Conservation (phyloP, 1,284 basidiomycete genomes). For the Golubevia pallescens region DNA sequence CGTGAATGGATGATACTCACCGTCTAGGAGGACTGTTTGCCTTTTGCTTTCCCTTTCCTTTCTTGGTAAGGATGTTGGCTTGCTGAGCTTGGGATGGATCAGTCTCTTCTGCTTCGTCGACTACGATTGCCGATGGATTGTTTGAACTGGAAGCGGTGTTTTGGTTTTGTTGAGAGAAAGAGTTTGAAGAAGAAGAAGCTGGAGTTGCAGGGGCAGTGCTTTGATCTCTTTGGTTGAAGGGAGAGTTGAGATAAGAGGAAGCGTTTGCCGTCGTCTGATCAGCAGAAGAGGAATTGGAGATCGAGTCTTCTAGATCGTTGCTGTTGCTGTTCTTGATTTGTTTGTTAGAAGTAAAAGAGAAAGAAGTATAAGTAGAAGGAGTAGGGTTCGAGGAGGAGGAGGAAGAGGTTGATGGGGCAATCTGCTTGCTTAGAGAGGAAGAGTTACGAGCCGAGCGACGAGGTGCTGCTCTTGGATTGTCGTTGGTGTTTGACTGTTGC, state of each 20-base stretch:
- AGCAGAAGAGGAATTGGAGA: no score
- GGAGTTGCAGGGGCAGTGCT: not conserved
- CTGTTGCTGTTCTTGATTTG: not conserved
- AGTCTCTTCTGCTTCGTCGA: no score
- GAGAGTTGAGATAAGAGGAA: not conserved
- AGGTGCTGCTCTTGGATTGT: not conserved
- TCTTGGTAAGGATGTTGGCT: not conserved
- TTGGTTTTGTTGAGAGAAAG: no score
- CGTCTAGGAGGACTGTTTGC: not conserved
- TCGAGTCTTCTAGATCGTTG: no score
- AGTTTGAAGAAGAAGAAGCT: not conserved
- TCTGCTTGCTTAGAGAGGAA: not conserved
- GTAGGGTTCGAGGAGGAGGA: not conserved
- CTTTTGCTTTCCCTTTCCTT: not conserved
- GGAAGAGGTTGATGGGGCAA: not conserved
- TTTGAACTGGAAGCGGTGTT: no score
- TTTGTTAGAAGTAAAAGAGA: not conserved
- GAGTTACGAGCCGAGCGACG: not conserved
- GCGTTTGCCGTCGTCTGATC: no score
- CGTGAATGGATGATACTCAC: not conserved
- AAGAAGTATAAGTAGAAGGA: not conserved
- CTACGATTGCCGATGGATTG: no score
- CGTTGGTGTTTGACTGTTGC: no score
- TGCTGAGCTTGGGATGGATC: no score
- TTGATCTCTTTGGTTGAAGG: not conserved